Conservation (phyloP, 495 filamentous ascomycete genomes). For the Tuber microsphaerosporum region DNA sequence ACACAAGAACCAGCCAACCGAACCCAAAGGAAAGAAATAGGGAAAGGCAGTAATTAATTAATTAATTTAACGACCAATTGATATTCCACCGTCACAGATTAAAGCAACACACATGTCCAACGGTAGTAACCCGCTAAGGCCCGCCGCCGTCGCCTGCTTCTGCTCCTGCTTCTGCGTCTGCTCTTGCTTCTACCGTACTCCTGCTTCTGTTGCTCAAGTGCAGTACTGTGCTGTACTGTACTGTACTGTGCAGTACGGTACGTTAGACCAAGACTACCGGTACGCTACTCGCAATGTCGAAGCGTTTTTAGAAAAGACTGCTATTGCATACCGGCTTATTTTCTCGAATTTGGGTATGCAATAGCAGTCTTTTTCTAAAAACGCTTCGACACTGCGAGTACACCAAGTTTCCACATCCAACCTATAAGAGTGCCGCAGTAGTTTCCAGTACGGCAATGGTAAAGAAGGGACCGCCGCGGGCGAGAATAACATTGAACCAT, state of each 20-base stretch:
- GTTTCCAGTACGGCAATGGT: background rate
- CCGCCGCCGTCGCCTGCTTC: background rate
- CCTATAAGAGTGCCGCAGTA: background rate
- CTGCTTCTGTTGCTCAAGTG: background rate
- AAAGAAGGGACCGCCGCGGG: background rate
- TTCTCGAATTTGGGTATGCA: too few relatives aligned
- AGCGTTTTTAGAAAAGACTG: too few relatives aligned
- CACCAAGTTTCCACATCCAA: background rate
- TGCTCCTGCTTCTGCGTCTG: background rate
- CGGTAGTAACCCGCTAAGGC: background rate
- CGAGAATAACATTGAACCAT: background rate
- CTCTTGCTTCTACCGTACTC: too few relatives aligned
- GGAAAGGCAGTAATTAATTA: conserved; percentile 1
- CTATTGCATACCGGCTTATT: too few relatives aligned
- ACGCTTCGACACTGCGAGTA: too few relatives aligned
- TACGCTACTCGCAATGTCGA: too few relatives aligned
- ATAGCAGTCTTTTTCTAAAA: too few relatives aligned
- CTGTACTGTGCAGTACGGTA: background rate
- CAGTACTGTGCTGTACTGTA: background rate
- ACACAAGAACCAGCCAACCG: background rate
- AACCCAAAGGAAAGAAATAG: background rate
- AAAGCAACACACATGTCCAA: background rate
- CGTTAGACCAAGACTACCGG: too few relatives aligned
- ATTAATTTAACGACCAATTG: conserved; percentile 1
- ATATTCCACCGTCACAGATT: background rate